These are phyloP conservation scores for Coemansia sp. DNA, from an alignment of 192 early-diverging fungal species.

Conservation along the genomic window DNA sequence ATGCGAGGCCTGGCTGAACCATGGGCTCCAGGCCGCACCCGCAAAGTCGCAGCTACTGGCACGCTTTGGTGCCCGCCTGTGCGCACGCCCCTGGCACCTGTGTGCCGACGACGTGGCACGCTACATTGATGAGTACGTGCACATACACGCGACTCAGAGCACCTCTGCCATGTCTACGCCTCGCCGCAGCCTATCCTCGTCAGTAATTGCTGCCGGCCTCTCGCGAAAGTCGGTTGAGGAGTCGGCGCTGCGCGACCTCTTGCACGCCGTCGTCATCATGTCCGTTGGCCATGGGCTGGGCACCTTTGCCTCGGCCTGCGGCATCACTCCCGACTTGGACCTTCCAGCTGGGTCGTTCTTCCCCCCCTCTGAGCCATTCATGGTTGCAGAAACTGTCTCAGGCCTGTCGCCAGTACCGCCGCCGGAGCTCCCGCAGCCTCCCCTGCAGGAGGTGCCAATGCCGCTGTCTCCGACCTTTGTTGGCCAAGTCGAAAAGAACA, in stretches of 20 bases:
- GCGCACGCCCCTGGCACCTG: slow-evolving; percentile 22
- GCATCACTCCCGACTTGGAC: slow-evolving; percentile 40
- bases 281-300: slow-evolving; percentile 44
- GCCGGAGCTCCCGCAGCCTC: not conserved
- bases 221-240: slow-evolving; percentile 34
- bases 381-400: slow-evolving; percentile 11
- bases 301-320: slow-evolving; percentile 34
- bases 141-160: slow-evolving; percentile 8
- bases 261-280: slow-evolving; percentile 32
- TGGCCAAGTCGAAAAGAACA: slow-evolving; percentile 32
- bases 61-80: slow-evolving; percentile 25
- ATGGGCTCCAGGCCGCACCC: slow-evolving; percentile 22
- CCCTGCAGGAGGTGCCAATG: not conserved
- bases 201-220: slow-evolving; percentile 20
- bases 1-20: slow-evolving; percentile 32
- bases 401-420: slow-evolving; percentile 19
- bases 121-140: slow-evolving; percentile 36
- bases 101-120: slow-evolving; percentile 21
- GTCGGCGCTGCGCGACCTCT: slow-evolving; percentile 36
- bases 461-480: slow-evolving; percentile 18
- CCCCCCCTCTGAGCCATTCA: slow-evolving; percentile 9
- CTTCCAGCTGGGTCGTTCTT: slow-evolving; percentile 36
- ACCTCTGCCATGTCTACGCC: not conserved
- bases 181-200: slow-evolving; percentile 27
- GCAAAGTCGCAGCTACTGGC: slow-evolving; percentile 35